These are phyloP conservation scores for Ailanthus altissimus DNA, from an alignment of 345 rosid species.

Conservation along the genomic window DNA sequence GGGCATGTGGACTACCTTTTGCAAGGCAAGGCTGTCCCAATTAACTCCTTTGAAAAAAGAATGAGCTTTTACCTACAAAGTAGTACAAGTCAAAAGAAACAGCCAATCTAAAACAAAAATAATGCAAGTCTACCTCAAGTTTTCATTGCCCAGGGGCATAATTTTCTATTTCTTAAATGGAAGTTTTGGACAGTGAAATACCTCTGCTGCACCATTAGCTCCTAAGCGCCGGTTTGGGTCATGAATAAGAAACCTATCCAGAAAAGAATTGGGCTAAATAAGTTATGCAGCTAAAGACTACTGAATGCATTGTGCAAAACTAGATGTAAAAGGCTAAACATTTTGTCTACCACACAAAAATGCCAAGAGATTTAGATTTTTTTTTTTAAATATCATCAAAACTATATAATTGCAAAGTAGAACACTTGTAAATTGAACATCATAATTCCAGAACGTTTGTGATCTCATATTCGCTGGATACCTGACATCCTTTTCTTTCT, in stretches of 20 bases:
- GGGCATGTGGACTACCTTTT: slow-evolving; percentile 45
- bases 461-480: not conserved
- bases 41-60: slow-evolving; percentile 67
- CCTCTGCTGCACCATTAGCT: slow-evolving; percentile 73
- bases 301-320: not conserved
- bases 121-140: slow-evolving; percentile 5
- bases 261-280: slow-evolving; percentile 18
- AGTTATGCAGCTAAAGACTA: slow-evolving; percentile 4
- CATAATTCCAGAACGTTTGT: not conserved
- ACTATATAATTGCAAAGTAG: not conserved
- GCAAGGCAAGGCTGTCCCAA: slow-evolving; percentile 72
- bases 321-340: not conserved
- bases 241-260: slow-evolving; percentile 62
- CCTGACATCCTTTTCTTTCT: not conserved
- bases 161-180: slow-evolving; percentile 7
- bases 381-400: too few relatives aligned
- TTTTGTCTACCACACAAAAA: not conserved
- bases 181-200: slow-evolving; percentile 24
- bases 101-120: slow-evolving; percentile 10
- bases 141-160: not conserved
- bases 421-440: not conserved
- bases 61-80: slow-evolving; percentile 68
- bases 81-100: slow-evolving; percentile 8
- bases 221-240: slow-evolving; percentile 70
- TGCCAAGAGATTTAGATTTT: not conserved